Base-by-base conservation (phyloP, 1,284 basidiomycete species). In the Chalciporus piperatoides region DNA sequence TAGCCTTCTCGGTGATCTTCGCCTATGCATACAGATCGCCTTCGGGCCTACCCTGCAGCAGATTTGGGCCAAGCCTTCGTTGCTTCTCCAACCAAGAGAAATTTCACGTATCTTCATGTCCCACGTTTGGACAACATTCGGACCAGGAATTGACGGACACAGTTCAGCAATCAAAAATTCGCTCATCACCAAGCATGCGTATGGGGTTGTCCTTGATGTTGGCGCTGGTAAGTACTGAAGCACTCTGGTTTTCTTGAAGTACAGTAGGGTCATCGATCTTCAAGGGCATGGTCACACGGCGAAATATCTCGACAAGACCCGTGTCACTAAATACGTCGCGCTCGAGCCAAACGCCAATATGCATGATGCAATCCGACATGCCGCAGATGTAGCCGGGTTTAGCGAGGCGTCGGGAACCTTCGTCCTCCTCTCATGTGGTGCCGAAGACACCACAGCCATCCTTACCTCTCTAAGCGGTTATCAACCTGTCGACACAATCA, bases 291-390 rank as follows among this genome's bases (percentile, higher is more conserved):
- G 86, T 0, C 83, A 86, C 59, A 79, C 77, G 0, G 68, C 73
- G 6, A 69, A 71, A 10, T 87, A 88, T 57, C 74, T 89, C 27
- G 74, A 85, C 53, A 68, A 59, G n/a, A 53, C 57, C 1, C 70
- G 68, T 35, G 80, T 87, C 25, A 76, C 77, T 0, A 78, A 72
- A 60, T 88, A 88, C 56, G 66, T 87, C 45, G 85, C 84, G 0
- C 63, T 89, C 9, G 85, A 88, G 58, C 84, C 86, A 10, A 88
- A 86, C 56, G 45, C 52, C 4, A 64, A 68, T 53, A 86, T 88
- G 83, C 84, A 87, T 60, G 48, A 65, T 17, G 60, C 72, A 21
- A 75, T 88, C 41, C 75, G 80, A 25, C 60, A 58, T 2, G 60
- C 62, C 6, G 84, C 83, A 9, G 59, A 67, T 19, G 59, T 62